Percentiles rank a stretch among this genome's conserved stretches.
These are phyloP conservation scores for Alnus glutinosa DNA, from an alignment of 306 rosid genomes.

Conservation along the genomic window DNA sequence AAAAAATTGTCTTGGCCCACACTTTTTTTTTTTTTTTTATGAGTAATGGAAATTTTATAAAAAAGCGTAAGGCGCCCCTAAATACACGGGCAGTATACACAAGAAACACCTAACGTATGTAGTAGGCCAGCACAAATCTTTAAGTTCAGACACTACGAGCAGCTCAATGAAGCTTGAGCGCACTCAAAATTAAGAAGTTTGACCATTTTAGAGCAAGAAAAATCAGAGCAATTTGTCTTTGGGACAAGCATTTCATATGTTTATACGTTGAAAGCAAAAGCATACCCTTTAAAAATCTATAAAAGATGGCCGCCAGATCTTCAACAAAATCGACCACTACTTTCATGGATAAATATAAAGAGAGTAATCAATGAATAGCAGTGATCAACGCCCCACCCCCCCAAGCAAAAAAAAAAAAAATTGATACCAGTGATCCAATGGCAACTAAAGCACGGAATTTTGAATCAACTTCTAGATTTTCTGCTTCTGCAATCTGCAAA, in stretches of 20 bases:
- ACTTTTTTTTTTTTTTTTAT: no score
- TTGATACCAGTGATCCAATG: slow-evolving; percentile 83
- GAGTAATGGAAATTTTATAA: no score
- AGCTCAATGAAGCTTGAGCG: neutral
- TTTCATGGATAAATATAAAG: neutral
- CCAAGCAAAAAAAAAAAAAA: slow-evolving; percentile 2
- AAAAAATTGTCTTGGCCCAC: neutral
- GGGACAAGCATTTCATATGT: neutral
- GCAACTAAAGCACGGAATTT: slow-evolving; percentile 92
- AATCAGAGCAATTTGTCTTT: neutral
- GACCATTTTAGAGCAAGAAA: neutral
- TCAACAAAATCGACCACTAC: neutral
- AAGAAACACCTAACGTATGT: neutral
- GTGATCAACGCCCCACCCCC: neutral
- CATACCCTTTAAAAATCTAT: neutral
- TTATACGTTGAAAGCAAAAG: neutral
- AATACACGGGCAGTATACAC: no score
- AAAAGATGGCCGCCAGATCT: neutral
- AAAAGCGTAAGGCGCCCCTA: no score
- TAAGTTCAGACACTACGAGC: neutral
- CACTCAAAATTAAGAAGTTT: neutral
- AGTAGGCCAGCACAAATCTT: neutral
- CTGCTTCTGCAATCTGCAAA: slow-evolving; percentile 68
- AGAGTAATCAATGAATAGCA: neutral
- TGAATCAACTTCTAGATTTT: slow-evolving; percentile 66